Evolutionary conservation across 192 early-diverging fungal genomes (phyloP).

Genomic region (Gigaspora rosea): DNA sequence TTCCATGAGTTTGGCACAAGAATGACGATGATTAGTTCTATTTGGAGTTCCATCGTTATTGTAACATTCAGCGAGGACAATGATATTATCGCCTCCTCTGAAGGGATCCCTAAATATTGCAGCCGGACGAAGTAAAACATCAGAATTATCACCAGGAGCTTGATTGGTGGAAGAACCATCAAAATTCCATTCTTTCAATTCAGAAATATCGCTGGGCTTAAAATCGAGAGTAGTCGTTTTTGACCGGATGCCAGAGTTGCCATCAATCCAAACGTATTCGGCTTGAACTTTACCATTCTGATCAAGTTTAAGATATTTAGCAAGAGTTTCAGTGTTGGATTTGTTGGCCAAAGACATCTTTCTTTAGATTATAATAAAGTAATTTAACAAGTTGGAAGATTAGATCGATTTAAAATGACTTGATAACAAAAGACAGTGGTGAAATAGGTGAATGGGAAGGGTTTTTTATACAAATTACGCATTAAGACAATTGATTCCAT

Average conservation of each 20-base stretch:
- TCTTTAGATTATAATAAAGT: no score
- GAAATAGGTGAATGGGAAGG: no score
- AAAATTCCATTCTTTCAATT: constrained; percentile 58
- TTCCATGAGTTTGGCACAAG: constrained; percentile 44
- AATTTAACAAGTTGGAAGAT: no score
- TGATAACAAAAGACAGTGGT: no score
- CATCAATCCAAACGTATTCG: constrained; percentile 61
- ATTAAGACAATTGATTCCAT: no score
- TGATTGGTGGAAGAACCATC: constrained; percentile 60
- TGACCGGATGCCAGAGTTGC: constrained; percentile 43
- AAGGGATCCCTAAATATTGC: constrained; percentile 56
- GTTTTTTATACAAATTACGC: no score
- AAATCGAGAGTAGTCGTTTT: constrained; percentile 52
- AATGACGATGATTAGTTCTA: constrained; percentile 49
- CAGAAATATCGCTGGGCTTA: constrained; percentile 32
- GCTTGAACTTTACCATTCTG: constrained; percentile 54
- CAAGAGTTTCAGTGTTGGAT: constrained; percentile 36
- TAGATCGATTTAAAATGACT: no score
- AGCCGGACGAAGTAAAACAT: constrained; percentile 52
- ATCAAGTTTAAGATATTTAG: constrained; percentile 50
- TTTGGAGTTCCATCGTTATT: constrained; percentile 61
- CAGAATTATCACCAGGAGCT: constrained; percentile 55
- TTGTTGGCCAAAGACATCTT: neutral
- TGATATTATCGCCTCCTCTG: constrained; percentile 56
- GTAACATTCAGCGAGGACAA: constrained; percentile 54